A percentile compares a stretch with the other conserved stretches of the same genome.
phyloP scores from a whole-genome alignment of 768 basidiomycete genomes.

The Neoboletus magnificus region DNA sequence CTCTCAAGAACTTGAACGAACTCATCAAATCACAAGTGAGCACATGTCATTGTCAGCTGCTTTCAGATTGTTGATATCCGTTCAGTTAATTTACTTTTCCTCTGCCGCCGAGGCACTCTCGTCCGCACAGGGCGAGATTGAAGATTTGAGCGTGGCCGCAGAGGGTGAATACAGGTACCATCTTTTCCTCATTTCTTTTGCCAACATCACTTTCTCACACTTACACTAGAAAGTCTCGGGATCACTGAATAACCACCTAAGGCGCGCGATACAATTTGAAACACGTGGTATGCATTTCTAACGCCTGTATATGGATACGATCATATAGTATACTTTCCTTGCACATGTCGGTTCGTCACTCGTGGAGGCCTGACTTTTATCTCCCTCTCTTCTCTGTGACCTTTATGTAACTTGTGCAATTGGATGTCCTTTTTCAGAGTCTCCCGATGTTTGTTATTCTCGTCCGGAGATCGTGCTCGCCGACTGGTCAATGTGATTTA shows the following conservation, averaged over 20 bases:
- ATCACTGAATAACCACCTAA: slow-evolving; percentile 55
- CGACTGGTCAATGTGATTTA: neutral
- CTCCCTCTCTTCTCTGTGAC: slow-evolving; percentile 5
- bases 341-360: slow-evolving; percentile 4
- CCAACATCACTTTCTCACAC: slow-evolving; percentile 3
- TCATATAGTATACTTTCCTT: slow-evolving; percentile 11
- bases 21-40: slow-evolving; percentile 84
- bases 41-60: neutral
- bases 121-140: slow-evolving; percentile 86
- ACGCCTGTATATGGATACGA: slow-evolving; percentile 10
- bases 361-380: neutral
- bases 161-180: slow-evolving; percentile 90
- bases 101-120: slow-evolving; percentile 77
- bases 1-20: slow-evolving; percentile 90
- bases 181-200: neutral
- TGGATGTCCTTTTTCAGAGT: slow-evolving; percentile 1
- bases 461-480: neutral
- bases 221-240: slow-evolving; percentile 71
- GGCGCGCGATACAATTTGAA: neutral
- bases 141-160: slow-evolving; percentile 87
- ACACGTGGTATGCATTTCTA: neutral
- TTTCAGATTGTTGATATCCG: slow-evolving; percentile 4
- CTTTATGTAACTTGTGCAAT: slow-evolving; percentile 8
- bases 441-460: neutral
- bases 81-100: slow-evolving; percentile 67